phyloP scores from a whole-genome alignment of 2,329 filamentous ascomycete genomes.

The Fusarium sp. region DNA sequence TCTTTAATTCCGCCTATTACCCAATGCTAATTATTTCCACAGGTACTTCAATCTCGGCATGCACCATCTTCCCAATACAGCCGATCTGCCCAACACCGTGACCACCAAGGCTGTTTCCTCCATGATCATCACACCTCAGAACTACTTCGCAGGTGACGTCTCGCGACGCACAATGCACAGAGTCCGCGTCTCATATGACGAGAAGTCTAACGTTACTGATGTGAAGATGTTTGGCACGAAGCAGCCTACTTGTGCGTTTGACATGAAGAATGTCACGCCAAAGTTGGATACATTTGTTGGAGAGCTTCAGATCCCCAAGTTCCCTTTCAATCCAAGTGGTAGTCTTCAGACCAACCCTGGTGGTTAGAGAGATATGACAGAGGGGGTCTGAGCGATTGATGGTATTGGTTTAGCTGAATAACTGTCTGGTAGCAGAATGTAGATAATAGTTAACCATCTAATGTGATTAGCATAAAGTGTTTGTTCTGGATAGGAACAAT shows the following conservation, averaged over 20 bases:
- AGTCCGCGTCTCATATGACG: slow-evolving; percentile 24
- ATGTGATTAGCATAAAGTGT: too few species aligned
- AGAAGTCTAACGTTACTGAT: slow-evolving; percentile 16
- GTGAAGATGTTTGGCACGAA: slow-evolving; percentile 29
- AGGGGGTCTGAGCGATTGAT: too few species aligned
- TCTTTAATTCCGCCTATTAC: too few species aligned
- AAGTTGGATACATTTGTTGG: slow-evolving; percentile 31
- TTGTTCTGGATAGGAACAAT: too few species aligned
- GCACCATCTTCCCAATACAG: slow-evolving; percentile 38
- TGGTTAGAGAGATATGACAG: slow-evolving; percentile 5
- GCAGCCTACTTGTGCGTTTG: slow-evolving; percentile 28
- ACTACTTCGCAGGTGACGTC: slow-evolving; percentile 26
- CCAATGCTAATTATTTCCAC: neutral
- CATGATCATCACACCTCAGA: slow-evolving; percentile 32
- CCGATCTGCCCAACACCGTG: slow-evolving; percentile 32
- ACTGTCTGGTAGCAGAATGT: accelerated
- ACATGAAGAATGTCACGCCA: slow-evolving; percentile 18
- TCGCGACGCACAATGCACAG: slow-evolving; percentile 32
- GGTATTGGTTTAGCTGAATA: too few species aligned
- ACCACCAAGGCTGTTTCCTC: slow-evolving; percentile 31
- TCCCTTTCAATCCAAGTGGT: slow-evolving; percentile 35
- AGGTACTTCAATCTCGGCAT: slow-evolving; percentile 39
- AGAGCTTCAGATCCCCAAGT: slow-evolving; percentile 35
- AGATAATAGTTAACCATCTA: too few species aligned
- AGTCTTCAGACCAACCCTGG: slow-evolving; percentile 40